Evolutionary conservation across 805 yeast genomes (phyloP).

Genomic region (Yarrowia sp.): DNA sequence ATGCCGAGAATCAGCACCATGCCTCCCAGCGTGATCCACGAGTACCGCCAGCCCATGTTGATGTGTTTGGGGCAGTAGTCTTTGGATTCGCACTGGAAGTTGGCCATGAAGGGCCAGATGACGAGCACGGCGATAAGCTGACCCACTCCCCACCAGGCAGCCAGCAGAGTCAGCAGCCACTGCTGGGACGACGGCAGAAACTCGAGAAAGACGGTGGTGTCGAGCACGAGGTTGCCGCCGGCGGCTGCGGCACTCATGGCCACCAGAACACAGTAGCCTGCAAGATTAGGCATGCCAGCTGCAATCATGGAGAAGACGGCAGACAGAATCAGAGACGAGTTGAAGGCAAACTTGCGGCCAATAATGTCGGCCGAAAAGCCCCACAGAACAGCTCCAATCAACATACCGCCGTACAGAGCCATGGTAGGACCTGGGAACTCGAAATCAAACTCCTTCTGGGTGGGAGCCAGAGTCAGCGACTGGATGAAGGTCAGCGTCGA

Average conservation of each 20-base stretch:
- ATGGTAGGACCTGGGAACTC: conserved; percentile 56
- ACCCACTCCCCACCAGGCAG: conserved; percentile 70
- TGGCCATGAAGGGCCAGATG: conserved; percentile 64
- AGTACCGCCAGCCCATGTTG: conserved; percentile 70
- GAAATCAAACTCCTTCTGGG: conserved; percentile 58
- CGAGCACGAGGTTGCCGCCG: conserved; percentile 66
- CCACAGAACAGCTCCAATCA: conserved; percentile 63
- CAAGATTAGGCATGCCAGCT: conserved; percentile 60
- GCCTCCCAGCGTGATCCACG: conserved; percentile 61
- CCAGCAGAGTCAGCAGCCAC: conserved; percentile 61
- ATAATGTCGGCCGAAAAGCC: conserved; percentile 63
- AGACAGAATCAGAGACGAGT: conserved; percentile 57
- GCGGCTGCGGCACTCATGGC: conserved; percentile 58
- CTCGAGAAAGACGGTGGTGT: conserved; percentile 61
- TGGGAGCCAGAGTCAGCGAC: conserved; percentile 56
- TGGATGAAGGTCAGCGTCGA: conserved; percentile 60
- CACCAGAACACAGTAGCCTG: conserved; percentile 53
- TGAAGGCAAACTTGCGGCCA: conserved; percentile 62
- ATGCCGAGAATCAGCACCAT: conserved; percentile 59
- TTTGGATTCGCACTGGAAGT: conserved; percentile 55
- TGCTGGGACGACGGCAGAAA: conserved; percentile 60
- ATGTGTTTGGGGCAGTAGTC: conserved; percentile 54
- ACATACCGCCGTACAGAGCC: conserved; percentile 59
- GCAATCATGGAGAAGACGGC: conserved; percentile 60
- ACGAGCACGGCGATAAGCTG: conserved; percentile 60